Evolutionary conservation across 192 early-diverging fungal species (phyloP).

Genomic region (Entomortierella chlamydospora): DNA sequence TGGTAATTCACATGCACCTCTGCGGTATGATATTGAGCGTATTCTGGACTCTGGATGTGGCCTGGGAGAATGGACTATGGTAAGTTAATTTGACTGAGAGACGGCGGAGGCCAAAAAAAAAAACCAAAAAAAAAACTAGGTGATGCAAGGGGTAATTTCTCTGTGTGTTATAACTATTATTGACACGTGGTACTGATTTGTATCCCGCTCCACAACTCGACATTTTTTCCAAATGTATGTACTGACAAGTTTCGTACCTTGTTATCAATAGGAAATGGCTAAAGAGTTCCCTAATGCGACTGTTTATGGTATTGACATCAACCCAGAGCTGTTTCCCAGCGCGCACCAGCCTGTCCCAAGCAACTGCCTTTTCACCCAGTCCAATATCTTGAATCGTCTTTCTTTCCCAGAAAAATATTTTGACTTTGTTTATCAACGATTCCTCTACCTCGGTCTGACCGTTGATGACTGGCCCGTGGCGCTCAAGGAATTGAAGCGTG

Average conservation of each 20-base stretch:
- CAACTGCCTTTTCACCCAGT: constrained; percentile 48
- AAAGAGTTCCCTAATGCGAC: constrained; percentile 47
- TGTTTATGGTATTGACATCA: constrained; percentile 52
- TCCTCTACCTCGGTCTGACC: constrained; percentile 48
- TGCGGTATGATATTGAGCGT: constrained; percentile 37
- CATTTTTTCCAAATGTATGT: no score
- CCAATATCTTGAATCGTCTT: constrained; percentile 52
- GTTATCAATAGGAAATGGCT: constrained; percentile 40
- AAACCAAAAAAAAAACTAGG: neutral
- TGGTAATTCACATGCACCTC: constrained; percentile 48
- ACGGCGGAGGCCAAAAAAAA: no score
- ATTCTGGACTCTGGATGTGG: constrained; percentile 53
- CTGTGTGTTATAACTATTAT: neutral
- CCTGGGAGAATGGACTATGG: constrained; percentile 55
- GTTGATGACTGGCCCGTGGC: constrained; percentile 53
- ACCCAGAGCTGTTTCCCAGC: constrained; percentile 47
- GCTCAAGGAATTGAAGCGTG: constrained; percentile 44
- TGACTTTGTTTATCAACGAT: constrained; percentile 57
- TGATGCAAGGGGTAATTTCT: neutral
- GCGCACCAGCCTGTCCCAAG: constrained; percentile 43
- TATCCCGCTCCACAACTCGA: no score
- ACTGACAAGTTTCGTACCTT: neutral
- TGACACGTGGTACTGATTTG: no score
- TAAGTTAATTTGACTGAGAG: constrained; percentile 1
- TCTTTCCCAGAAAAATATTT: constrained; percentile 57